phyloP scores from a whole-genome alignment of 2,329 filamentous ascomycete genomes.

The Aspergillus sp. region DNA sequence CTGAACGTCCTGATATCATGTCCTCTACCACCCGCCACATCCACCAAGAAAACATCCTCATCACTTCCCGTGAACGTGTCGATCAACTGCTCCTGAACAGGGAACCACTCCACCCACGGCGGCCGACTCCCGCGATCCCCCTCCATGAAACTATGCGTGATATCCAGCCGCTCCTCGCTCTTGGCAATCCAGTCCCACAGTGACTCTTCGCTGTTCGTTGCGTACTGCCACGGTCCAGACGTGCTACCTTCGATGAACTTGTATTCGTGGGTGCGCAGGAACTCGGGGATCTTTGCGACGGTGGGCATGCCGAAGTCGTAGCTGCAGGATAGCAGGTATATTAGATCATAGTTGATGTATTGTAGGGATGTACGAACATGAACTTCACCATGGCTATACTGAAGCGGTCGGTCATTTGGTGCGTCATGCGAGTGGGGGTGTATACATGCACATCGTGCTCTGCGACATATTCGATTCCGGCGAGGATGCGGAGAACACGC shows the following conservation, averaged over 20 bases:
- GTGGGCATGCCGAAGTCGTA: constrained; percentile 14
- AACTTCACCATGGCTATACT: constrained; percentile 14
- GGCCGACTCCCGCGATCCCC: constrained; percentile 9
- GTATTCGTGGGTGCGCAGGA: constrained; percentile 10
- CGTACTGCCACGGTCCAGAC: constrained; percentile 19
- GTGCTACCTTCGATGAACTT: constrained; percentile 5
- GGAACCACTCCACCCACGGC: constrained; percentile 15
- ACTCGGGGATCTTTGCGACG: constrained; percentile 13
- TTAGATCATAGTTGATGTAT: too few relatives aligned
- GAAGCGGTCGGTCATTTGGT: constrained; percentile 12
- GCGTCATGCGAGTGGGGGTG: constrained; percentile 13
- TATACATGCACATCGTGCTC: constrained; percentile 16
- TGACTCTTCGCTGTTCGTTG: background rate
- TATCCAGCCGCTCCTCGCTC: background rate
- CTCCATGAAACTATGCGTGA: constrained; percentile 14
- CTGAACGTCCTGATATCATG: constrained; percentile 5
- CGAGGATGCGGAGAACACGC: constrained; percentile 17
- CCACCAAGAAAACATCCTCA: constrained; percentile 5
- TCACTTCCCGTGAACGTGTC: background rate
- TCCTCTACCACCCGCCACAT: constrained; percentile 11
- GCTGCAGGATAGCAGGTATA: background rate
- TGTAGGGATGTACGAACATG: constrained; percentile 1
- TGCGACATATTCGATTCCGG: constrained; percentile 16
- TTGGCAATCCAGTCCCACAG: constrained; percentile 12
- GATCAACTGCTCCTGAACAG: constrained; percentile 7